Conservation (phyloP, 495 filamentous ascomycete genomes). For the Penicillium pulvis region DNA sequence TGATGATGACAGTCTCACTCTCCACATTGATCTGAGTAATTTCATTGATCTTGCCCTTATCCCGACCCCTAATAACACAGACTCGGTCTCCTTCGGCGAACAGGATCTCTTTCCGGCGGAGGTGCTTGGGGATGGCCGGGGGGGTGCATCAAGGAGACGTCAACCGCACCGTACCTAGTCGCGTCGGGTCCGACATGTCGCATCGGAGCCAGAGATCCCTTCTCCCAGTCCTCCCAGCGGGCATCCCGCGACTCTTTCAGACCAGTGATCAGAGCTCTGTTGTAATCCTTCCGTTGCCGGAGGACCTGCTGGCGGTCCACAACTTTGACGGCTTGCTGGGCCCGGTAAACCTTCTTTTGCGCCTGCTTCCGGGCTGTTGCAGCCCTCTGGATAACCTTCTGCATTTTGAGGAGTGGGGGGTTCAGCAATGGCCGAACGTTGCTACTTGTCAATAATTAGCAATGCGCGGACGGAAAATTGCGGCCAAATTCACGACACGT, state of each 20-base stretch:
- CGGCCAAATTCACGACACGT: constrained; percentile 31
- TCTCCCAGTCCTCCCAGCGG: constrained; percentile 69
- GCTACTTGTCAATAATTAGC: constrained; percentile 24
- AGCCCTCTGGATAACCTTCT: constrained; percentile 72
- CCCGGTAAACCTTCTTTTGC: constrained; percentile 48
- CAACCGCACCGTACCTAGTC: constrained; percentile 53
- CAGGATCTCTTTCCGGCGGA: constrained; percentile 60
- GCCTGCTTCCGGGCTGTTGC: constrained; percentile 66
- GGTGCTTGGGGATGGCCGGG: constrained; percentile 41
- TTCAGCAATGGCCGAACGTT: constrained; percentile 37
- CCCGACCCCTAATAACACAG: constrained; percentile 70
- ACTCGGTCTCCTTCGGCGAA: constrained; percentile 74
- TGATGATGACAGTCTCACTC: constrained; percentile 60
- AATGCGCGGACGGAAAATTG: constrained; percentile 40
- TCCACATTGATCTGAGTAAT: constrained; percentile 60
- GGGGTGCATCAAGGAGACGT: constrained; percentile 37
- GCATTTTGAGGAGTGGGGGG: constrained; percentile 54
- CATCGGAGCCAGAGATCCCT: constrained; percentile 75
- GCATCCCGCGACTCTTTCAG: constrained; percentile 33
- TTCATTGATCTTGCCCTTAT: constrained; percentile 78
- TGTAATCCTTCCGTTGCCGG: constrained; percentile 35
- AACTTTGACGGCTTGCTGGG: constrained; percentile 37
- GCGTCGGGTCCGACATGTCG: constrained; percentile 60
- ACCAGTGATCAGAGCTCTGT: constrained; percentile 33
- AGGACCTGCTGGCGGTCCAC: constrained; percentile 35